Evolutionary conservation across 768 basidiomycete genomes (phyloP).

Genomic region (Pisolithus sp.): DNA sequence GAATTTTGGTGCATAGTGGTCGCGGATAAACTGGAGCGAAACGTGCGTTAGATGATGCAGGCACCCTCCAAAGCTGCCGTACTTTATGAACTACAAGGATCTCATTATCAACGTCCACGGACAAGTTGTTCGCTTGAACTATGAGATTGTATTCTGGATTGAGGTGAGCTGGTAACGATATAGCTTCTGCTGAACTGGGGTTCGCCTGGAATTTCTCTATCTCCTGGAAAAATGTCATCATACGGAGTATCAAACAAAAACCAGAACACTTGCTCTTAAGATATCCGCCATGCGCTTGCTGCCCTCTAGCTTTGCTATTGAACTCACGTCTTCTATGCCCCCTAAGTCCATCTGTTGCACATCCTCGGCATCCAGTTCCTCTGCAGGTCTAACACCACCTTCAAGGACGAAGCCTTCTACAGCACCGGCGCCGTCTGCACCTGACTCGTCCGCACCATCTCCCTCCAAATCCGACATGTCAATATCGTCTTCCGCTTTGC

Average conservation of each 20-base stretch:
- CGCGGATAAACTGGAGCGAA: constrained; percentile 78
- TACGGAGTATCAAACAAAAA: background rate
- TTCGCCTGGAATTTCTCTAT: constrained; percentile 80
- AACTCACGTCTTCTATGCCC: constrained; percentile 75
- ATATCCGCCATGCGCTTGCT: constrained; percentile 87
- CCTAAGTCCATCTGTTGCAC: constrained; percentile 93
- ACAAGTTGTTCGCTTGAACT: constrained; percentile 95
- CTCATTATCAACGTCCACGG: constrained; percentile 98
- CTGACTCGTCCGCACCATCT: constrained; percentile 35
- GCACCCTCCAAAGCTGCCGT: constrained; percentile 11
- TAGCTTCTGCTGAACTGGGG: constrained; percentile 73
- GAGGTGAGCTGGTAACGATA: constrained; percentile 74
- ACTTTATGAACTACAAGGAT: constrained; percentile 96
- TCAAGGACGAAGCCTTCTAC: constrained; percentile 64
- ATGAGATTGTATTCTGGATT: constrained; percentile 96
- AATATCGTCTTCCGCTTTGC: constrained; percentile 50
- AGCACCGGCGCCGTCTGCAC: constrained; percentile 33
- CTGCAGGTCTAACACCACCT: constrained; percentile 89
- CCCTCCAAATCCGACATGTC: constrained; percentile 56
- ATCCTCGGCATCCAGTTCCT: constrained; percentile 90
- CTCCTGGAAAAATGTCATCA: constrained; percentile 45
- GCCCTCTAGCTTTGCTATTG: constrained; percentile 83
- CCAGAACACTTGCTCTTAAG: constrained; percentile 49
- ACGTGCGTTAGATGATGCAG: constrained; percentile 6
- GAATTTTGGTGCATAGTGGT: constrained; percentile 93